Evolutionary conservation across 139 green algal species (phyloP).

Genomic region (Chloropicon primus): DNA sequence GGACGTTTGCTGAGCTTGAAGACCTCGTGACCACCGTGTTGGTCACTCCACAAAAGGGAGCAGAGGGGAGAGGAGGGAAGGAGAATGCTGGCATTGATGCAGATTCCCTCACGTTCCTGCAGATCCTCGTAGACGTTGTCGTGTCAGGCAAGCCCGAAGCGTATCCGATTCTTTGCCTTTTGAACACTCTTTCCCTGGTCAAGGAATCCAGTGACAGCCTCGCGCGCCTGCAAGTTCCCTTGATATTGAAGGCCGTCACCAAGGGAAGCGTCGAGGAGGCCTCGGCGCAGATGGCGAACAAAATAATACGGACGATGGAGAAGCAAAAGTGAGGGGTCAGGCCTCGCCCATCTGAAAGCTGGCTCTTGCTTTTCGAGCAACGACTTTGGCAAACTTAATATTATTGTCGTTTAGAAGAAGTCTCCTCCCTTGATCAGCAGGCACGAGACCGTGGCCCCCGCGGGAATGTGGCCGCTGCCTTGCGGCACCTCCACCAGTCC

Average conservation of each 20-base stretch:
- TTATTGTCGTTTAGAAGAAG: too few relatives aligned
- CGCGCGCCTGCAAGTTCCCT: neutral
- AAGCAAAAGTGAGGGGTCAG: neutral
- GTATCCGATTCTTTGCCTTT: neutral
- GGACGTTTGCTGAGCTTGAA: neutral
- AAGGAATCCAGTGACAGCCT: neutral
- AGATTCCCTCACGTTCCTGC: neutral
- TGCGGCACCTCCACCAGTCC: constrained; percentile 55
- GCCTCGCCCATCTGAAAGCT: too few relatives aligned
- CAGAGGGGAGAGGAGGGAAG: neutral
- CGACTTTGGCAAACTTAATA: too few relatives aligned
- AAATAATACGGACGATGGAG: neutral
- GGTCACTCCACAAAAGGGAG: neutral
- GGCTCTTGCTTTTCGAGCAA: too few relatives aligned
- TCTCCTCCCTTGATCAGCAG: neutral
- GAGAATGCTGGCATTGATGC: too few relatives aligned
- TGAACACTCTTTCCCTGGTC: neutral
- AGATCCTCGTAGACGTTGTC: neutral
- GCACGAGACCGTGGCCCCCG: constrained; percentile 16
- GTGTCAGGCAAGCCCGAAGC: neutral
- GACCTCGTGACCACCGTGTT: neutral
- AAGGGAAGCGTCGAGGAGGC: neutral
- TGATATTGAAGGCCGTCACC: neutral
- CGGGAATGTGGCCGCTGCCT: constrained; percentile 11
- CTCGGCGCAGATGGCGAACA: neutral